Evolutionary conservation across 2,329 filamentous ascomycete species (phyloP).

Genomic region (Microdochium trichocladiopsis): DNA sequence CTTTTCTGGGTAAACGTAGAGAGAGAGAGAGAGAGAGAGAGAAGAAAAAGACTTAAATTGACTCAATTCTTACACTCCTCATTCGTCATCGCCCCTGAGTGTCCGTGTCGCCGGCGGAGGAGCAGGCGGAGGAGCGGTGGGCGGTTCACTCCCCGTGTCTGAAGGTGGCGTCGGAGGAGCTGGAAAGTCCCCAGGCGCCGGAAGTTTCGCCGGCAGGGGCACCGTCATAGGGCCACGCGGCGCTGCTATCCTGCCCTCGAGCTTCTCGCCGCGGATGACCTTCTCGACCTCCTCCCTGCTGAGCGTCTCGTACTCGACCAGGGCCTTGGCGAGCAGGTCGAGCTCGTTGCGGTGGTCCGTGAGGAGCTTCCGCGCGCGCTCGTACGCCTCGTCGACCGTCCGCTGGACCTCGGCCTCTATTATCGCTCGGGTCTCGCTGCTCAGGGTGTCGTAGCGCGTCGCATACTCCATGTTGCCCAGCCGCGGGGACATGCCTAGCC

Average conservation of each 20-base stretch:
- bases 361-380: constrained; percentile 65
- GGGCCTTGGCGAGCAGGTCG: constrained; percentile 77
- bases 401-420: constrained; percentile 87
- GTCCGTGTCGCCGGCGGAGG: not conserved
- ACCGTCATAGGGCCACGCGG: constrained; percentile 59
- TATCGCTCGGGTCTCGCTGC: constrained; percentile 74
- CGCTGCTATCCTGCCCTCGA: constrained; percentile 60
- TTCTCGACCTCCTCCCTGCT: constrained; percentile 84
- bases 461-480: constrained; percentile 87
- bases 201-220: constrained; percentile 34
- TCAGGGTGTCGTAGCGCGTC: constrained; percentile 73
- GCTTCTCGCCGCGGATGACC: constrained; percentile 78
- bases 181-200: constrained; percentile 13
- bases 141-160: not conserved
- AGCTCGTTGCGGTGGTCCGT: constrained; percentile 73
- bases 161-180: not conserved
- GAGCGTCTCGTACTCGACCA: constrained; percentile 92
- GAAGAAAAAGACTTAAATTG: too few relatives aligned
- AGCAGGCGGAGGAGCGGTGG: not conserved
- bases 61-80: not conserved
- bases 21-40: too few relatives aligned
- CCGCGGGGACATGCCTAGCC: constrained; percentile 79
- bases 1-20: too few relatives aligned
- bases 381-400: constrained; percentile 73
- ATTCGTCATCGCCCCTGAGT: not conserved